Conservation (phyloP, 352 stramenopile species). For the Pythium apleroticum region DNA sequence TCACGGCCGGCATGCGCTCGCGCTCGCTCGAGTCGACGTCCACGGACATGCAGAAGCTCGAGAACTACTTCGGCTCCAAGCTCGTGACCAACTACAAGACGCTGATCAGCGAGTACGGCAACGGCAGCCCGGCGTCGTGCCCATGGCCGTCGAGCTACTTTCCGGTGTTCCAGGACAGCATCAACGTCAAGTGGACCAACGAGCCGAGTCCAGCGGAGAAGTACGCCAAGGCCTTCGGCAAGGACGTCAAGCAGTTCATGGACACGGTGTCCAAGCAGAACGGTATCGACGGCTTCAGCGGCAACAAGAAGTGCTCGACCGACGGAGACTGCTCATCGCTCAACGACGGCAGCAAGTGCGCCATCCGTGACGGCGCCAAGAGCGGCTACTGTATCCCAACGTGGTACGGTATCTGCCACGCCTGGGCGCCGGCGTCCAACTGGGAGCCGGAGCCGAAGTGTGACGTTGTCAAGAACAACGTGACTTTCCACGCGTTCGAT, state of each 20-base stretch:
- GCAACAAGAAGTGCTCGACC: neutral
- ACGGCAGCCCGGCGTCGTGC: neutral
- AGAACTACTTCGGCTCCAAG: neutral
- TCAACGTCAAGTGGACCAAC: conserved; percentile 44
- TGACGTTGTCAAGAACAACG: conserved; percentile 38
- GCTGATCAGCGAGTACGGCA: conserved; percentile 19
- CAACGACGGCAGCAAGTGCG: conserved; percentile 2
- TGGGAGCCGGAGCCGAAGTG: conserved; percentile 2
- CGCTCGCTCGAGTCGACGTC: conserved; percentile 52
- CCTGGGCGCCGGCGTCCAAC: conserved; percentile 7
- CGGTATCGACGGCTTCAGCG: neutral
- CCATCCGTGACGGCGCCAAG: neutral
- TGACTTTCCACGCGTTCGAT: conserved; percentile 19
- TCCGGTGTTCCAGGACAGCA: conserved; percentile 59
- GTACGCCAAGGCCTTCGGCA: conserved; percentile 20
- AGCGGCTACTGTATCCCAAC: conserved; percentile 15
- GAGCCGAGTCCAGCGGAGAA: conserved; percentile 19
- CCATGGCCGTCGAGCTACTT: conserved; percentile 46
- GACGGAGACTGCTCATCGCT: neutral
- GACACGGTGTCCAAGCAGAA: conserved; percentile 15
- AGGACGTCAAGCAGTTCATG: conserved; percentile 17
- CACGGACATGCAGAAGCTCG: conserved; percentile 34
- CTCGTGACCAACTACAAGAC: conserved; percentile 21
- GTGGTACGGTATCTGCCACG: conserved; percentile 15
- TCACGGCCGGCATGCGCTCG: conserved; percentile 38